phyloP scores from a whole-genome alignment of 2,329 filamentous ascomycete genomes.

The Colletotrichum magnum region DNA sequence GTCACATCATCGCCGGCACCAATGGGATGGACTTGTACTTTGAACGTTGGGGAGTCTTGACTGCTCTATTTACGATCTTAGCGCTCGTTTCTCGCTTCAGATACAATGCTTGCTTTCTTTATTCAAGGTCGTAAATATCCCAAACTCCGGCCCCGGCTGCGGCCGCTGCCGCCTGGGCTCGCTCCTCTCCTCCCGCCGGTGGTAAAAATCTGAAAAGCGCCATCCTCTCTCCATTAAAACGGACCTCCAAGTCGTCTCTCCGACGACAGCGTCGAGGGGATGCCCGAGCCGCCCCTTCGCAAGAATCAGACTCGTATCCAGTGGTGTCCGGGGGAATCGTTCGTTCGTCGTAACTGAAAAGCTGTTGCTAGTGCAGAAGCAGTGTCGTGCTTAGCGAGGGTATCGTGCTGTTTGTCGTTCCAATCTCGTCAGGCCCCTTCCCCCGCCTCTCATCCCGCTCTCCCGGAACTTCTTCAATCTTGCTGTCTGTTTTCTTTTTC shows the following conservation, averaged over 20 bases:
- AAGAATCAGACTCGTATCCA: conserved; percentile 6
- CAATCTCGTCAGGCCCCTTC: conserved; percentile 18
- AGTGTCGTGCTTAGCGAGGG: conserved; percentile 33
- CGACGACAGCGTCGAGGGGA: background rate
- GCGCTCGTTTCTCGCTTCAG: background rate
- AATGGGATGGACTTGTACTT: background rate
- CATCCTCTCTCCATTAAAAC: conserved; percentile 7
- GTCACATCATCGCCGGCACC: background rate
- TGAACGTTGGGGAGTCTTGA: background rate
- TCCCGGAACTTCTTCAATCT: conserved; percentile 21
- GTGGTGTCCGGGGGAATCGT: background rate
- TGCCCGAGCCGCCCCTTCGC: conserved; percentile 2
- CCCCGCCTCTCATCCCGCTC: background rate
- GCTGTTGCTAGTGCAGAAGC: conserved; percentile 11
- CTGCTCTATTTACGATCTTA: conserved; percentile 24
- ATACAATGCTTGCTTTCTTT: background rate
- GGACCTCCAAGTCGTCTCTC: background rate
- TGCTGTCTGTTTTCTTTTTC: too few relatives aligned
- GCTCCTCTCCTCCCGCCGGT: background rate
- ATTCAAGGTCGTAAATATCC: background rate
- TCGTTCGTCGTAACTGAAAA: conserved; percentile 1
- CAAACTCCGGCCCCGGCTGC: background rate
- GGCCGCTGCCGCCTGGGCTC: background rate
- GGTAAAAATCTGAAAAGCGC: background rate
- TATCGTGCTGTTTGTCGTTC: conserved; percentile 32